These are phyloP conservation scores for Tylopilus subfusipes DNA, from an alignment of 768 basidiomycete genomes.

Conservation along the genomic window DNA sequence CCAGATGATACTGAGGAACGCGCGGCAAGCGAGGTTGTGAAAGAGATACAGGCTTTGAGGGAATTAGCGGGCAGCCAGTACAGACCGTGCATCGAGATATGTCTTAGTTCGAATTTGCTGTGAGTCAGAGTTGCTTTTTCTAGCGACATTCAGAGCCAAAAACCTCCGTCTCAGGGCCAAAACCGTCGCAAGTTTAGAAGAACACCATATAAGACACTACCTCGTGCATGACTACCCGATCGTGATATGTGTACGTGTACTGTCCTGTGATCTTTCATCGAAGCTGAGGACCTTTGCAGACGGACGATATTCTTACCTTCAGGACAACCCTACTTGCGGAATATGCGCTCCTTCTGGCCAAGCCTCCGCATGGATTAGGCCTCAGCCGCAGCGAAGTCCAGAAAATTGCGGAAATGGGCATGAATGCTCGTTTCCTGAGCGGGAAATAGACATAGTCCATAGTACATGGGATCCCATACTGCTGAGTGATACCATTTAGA, in stretches of 20 bases:
- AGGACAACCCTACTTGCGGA: constrained; percentile 70
- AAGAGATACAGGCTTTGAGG: constrained; percentile 21
- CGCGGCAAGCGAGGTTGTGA: constrained; percentile 21
- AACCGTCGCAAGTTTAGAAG: constrained; percentile 60
- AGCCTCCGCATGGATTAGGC: constrained; percentile 69
- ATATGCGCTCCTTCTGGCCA: constrained; percentile 75
- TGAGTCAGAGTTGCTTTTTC: constrained; percentile 33
- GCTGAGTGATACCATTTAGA: not conserved
- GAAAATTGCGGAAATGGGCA: constrained; percentile 57
- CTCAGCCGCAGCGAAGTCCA: constrained; percentile 55
- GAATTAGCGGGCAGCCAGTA: constrained; percentile 27
- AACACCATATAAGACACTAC: constrained; percentile 71
- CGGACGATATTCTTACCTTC: constrained; percentile 80
- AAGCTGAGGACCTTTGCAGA: constrained; percentile 41
- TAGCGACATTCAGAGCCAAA: not conserved
- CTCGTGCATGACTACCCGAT: constrained; percentile 63
- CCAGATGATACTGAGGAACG: constrained; percentile 13
- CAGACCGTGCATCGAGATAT: constrained; percentile 71
- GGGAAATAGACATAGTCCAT: not conserved
- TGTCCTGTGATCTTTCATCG: not conserved
- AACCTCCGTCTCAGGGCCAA: constrained; percentile 48
- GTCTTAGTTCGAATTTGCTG: constrained; percentile 76
- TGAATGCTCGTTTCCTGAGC: constrained; percentile 36
- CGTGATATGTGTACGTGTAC: constrained; percentile 61
- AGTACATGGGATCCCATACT: not conserved